Percentiles rank a stretch among this genome's conserved stretches.
These are phyloP conservation scores for Craspedostauros australis DNA, from an alignment of 108 stramenopile genomes.

Conservation along the genomic window DNA sequence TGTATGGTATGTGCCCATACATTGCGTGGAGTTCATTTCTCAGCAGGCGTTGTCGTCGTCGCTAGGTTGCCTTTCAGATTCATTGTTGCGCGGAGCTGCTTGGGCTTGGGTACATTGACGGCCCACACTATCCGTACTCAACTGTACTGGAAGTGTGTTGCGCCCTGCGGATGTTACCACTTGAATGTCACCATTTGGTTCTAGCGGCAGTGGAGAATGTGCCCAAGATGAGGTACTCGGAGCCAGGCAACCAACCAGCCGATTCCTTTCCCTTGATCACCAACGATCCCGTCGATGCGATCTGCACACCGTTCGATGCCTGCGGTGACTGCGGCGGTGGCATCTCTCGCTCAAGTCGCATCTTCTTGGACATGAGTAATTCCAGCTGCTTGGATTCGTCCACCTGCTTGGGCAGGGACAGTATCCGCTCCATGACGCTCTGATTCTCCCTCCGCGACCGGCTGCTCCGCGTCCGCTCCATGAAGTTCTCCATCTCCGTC, in stretches of 20 bases:
- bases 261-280: conserved; percentile 24
- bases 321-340: conserved; percentile 9
- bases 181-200: too few species aligned
- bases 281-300: conserved; percentile 23
- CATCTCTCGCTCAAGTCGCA: conserved; percentile 11
- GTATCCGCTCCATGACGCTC: conserved; percentile 3
- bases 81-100: too few species aligned
- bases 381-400: conserved; percentile 15
- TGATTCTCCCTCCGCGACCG: background rate
- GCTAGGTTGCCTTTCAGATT: too few species aligned
- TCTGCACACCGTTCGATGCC: conserved; percentile 16
- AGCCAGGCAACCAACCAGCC: conserved; percentile 16
- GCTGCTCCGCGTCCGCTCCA: conserved; percentile 4
- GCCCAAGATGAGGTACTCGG: conserved; percentile 24
- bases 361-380: background rate
- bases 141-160: too few species aligned
- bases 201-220: conserved; percentile 25
- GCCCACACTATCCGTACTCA: too few species aligned
- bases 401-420: conserved; percentile 5
- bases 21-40: too few species aligned
- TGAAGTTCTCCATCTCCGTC: background rate
- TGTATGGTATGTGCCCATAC: too few species aligned
- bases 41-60: too few species aligned
- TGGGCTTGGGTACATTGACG: too few species aligned
- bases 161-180: too few species aligned